Base-by-base conservation (phyloP, 805 yeast species). In the Ogataea trehalophila region DNA sequence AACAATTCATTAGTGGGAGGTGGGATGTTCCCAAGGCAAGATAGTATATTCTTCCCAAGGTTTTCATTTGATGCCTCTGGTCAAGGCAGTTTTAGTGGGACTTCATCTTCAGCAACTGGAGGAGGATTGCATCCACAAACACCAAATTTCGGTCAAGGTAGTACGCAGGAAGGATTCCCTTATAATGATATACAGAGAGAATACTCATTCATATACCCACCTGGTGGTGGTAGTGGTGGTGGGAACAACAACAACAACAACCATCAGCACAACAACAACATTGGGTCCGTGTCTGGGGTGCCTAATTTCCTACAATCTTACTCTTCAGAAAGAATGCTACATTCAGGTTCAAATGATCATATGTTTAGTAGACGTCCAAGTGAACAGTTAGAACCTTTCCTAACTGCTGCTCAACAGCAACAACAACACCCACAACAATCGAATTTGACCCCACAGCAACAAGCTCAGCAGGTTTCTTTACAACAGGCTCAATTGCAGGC, bases 311-410 rank as follows among this genome's bases (percentile, higher is more conserved):
- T 46, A 17, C 67, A 52, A 44, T 61, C 67, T 7, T 63, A 62
- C 41, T 51, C 62, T 4, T 50, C 65, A 0, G 66, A 61, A 22
- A 47, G 64, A 43, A 42, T 53, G 46, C 46, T 54, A 8, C 60
- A 57, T 36, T 42, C 56, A 14, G 49, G 40, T 15, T 37, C 57
- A 6, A 45, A 37, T 42, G 67, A 58, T 45, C 68, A 47, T 52
- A 55, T 58, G 51, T 56, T 50, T 49, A 61, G 44, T 40, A 64
- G 78, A 52, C 62, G 79, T 42, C 76, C 73, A n/a, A 70, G 77
- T 42, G 80, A 77, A 53, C 79, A 74, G 44, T 50, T 75, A 43
- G 81, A 76, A 45, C 75, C 78, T 1, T 76, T 75, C 52, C 65
- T 69, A 43, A 69, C 76, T 5, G 39, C 39, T 3, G 60, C 65